Conservation (phyloP, 768 basidiomycete species). For the Lyophyllum shimeji region DNA sequence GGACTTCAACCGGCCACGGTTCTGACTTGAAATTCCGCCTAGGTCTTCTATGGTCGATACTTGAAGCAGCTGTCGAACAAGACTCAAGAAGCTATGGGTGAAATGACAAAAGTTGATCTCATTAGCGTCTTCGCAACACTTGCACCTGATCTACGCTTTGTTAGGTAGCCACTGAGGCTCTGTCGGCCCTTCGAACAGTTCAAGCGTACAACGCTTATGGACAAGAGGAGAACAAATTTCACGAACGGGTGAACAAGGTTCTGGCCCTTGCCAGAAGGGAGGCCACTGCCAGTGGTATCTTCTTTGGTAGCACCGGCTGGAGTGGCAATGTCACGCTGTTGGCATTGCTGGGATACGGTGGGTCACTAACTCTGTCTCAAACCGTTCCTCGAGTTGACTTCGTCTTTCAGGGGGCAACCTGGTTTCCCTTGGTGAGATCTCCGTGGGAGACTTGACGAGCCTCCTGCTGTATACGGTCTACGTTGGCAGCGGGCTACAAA, state of each 20-base stretch:
- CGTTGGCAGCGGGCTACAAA: conserved; percentile 77
- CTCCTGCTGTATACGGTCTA: conserved; percentile 90
- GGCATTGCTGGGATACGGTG: conserved; percentile 88
- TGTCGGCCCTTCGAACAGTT: conserved; percentile 83
- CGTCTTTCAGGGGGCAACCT: conserved; percentile 75
- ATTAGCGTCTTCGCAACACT: background rate
- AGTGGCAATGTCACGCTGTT: conserved; percentile 92
- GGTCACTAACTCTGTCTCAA: conserved; percentile 14
- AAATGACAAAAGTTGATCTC: conserved; percentile 78
- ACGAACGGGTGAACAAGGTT: conserved; percentile 60
- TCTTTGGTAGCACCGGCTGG: conserved; percentile 90
- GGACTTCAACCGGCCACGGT: too few species aligned
- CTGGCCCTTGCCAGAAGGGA: conserved; percentile 81
- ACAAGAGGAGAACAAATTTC: conserved; percentile 78
- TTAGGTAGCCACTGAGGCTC: conserved; percentile 85
- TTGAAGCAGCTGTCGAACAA: conserved; percentile 86
- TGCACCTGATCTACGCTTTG: background rate
- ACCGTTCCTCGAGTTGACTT: background rate
- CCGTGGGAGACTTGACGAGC: conserved; percentile 90
- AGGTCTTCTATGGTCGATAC: conserved; percentile 97
- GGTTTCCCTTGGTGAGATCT: conserved; percentile 84
- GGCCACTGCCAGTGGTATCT: conserved; percentile 87
- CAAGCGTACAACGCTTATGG: conserved; percentile 87
- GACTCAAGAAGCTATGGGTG: conserved; percentile 94
- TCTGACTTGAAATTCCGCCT: background rate